Conservation (phyloP, 164 flowering plant genomes). For the Saururus chinensis region DNA sequence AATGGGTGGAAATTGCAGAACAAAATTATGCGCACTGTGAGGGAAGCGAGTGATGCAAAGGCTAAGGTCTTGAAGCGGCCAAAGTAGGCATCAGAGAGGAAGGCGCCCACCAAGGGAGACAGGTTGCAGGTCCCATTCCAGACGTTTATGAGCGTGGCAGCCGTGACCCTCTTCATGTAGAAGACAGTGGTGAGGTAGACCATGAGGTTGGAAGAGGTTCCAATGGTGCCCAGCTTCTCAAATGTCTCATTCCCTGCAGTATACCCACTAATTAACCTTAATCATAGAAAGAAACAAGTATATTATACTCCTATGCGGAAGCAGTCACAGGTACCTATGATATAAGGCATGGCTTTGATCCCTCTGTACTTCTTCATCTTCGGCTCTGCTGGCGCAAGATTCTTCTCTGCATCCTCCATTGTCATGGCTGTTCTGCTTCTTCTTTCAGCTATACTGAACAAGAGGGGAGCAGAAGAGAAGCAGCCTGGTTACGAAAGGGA, state of each 20-base stretch:
- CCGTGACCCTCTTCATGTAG: slow-evolving; percentile 59
- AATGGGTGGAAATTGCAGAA: too few species aligned
- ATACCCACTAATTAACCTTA: background rate
- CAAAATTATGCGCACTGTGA: slow-evolving; percentile 33
- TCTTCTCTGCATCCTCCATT: background rate
- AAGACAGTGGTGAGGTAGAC: slow-evolving; percentile 69
- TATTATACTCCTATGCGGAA: background rate
- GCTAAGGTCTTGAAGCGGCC: slow-evolving; percentile 80
- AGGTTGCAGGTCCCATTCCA: slow-evolving; percentile 69
- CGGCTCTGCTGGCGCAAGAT: background rate
- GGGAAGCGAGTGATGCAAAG: slow-evolving; percentile 51
- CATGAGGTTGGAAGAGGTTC: slow-evolving; percentile 50
- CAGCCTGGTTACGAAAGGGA: too few species aligned
- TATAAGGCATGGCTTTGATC: slow-evolving; percentile 13
- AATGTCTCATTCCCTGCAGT: slow-evolving; percentile 72
- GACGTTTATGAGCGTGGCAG: slow-evolving; percentile 49
- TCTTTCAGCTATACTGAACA: background rate
- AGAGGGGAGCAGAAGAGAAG: too few species aligned
- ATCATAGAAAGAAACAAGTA: background rate
- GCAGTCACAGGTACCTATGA: slow-evolving; percentile 8
- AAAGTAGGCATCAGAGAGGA: slow-evolving; percentile 64
- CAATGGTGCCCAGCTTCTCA: slow-evolving; percentile 82
- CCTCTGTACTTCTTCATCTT: slow-evolving; percentile 8
- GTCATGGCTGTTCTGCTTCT: background rate
- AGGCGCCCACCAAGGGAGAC: slow-evolving; percentile 68